Percentiles rank a stretch among this genome's conserved stretches.
phyloP scores from a whole-genome alignment of 2,329 filamentous ascomycete genomes.

The Aplosporella prunicola region DNA sequence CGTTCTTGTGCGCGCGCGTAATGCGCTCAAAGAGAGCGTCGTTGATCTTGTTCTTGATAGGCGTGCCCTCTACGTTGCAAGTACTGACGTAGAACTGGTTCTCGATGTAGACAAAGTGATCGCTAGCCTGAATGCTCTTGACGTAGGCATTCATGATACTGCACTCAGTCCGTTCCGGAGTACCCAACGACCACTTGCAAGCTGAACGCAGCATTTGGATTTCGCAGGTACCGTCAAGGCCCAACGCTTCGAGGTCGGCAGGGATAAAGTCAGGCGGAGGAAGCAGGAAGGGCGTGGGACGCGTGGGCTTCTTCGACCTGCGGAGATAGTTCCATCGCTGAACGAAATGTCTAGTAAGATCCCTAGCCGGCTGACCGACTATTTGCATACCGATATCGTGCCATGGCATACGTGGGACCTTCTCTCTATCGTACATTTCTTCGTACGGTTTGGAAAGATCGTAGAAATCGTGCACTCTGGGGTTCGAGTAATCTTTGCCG shows the following conservation, averaged over 20 bases:
- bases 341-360: constrained; percentile 91
- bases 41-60: constrained; percentile 86
- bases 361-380: constrained; percentile 87
- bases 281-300: constrained; percentile 85
- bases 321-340: constrained; percentile 97
- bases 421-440: constrained; percentile 93
- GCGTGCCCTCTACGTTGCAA: constrained; percentile 76
- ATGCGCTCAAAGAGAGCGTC: constrained; percentile 91
- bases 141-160: constrained; percentile 95
- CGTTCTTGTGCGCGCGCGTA: constrained; percentile 69
- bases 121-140: constrained; percentile 87
- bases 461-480: constrained; percentile 90
- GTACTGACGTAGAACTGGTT: constrained; percentile 98
- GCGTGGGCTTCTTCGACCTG: constrained; percentile 82
- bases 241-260: constrained; percentile 76
- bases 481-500: constrained; percentile 97
- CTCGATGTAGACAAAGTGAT: constrained; percentile 97
- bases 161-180: constrained; percentile 71
- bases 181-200: constrained; percentile 83
- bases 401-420: constrained; percentile 93
- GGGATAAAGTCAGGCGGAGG: constrained; percentile 86
- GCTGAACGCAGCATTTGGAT: constrained; percentile 92
- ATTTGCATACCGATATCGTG: constrained; percentile 98
- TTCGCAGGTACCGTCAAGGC: constrained; percentile 87
- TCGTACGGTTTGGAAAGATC: constrained; percentile 88